Evolutionary conservation across 2,329 filamentous ascomycete genomes (phyloP), one percentile per base, ranked within the genome.

Genomic region (Mycosphaerella sp.): DNA sequence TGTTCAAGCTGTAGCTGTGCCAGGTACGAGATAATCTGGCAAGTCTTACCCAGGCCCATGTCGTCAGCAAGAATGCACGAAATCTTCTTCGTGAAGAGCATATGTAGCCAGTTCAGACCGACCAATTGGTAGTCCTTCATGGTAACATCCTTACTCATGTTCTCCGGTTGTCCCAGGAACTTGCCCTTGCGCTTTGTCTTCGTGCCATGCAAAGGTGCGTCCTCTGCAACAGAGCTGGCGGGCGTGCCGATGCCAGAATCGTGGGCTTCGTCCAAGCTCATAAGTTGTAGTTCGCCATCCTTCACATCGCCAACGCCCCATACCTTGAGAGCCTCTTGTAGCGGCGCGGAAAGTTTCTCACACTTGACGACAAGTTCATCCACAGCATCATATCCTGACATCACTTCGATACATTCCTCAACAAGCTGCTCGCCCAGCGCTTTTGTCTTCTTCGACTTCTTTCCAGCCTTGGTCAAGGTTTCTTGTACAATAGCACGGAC

Each of bases 111-210:
- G 66, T 97, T 97, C 45, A 98, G 78, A 3, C 93, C 93, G 27
- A 95, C 89, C 16, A 97, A 73, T 66, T 98, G 93, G 64, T 96
- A 97, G 32, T 93, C 85, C 66, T 97, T 96, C 75, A 98, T 82
- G 35, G 79, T 75, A 50, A 91, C 79, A 49, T 86, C 79, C 0
- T 84, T 77, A 27, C 81, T 79, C 87, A 98, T 93, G 46, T 85
- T 79, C 3, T 76, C 71, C 0, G 93, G 93, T 67, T 97, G 87
- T 30, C 77, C 71, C 36, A 84, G 70, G 45, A 68, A 69, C 14
- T 71, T 67, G 45, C 73, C 68, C 67, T 55, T 77, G 70, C 17
- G 67, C 70, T 57, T 80, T 75, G 42, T 76, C 70, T 42, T 60
- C 59, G 10, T 62, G 62, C 40, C 41, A 34, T 58, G 52, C 10